Base-by-base conservation (phyloP, 139 green algal genomes). In the Pleodorina starrii region DNA sequence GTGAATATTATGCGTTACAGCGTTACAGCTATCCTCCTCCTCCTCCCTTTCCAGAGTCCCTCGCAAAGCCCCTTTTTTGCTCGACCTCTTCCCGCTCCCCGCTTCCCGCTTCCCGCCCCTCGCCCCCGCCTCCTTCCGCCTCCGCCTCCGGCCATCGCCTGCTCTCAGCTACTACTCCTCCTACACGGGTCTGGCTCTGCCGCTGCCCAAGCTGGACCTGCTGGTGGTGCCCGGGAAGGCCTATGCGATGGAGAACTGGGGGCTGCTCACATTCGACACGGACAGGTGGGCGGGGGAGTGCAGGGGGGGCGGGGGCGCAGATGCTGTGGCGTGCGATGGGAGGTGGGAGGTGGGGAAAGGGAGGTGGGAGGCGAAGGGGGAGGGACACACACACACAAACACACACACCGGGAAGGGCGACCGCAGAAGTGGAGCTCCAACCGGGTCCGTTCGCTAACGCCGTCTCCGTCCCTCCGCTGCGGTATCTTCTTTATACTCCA, bases 221-320 rank as follows among this genome's bases (percentile, higher is more conserved):
- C 68, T 96, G 81, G 94, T 85, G 6, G 84, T 96, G 44, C 92
- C 94, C 7, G 94, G 93, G 40, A 94, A 91, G 86, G 2, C 1
- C 0, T 85, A 91, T 21, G 92, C 91, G 25, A 92, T 95, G 87
- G 93, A 95, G 86, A 95, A 96, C 85, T 96, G 93, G 93, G 93
- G 94, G 43, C 92, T 96, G 42, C 76, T 96, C 42, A 88, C 91
- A 25, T 94, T 94, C 84, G 92, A 96, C 57, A 23, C 73, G 87
- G 50, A 84, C 74, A 90, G 91, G 91, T 94, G 74, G 6, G 80
- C 11, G 38, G 43, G 85, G 54, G 29, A 21, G 14, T 60, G 51
- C 14, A 17, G 29, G 46, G 32, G 0, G 25, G 40, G 50, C 17
- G 54, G 51, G n/a, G n/a, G n/a, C n/a, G n/a, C n/a, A n/a, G n/a